Conservation (phyloP, 352 stramenopile genomes). For the Elongisporangium anandrum region DNA sequence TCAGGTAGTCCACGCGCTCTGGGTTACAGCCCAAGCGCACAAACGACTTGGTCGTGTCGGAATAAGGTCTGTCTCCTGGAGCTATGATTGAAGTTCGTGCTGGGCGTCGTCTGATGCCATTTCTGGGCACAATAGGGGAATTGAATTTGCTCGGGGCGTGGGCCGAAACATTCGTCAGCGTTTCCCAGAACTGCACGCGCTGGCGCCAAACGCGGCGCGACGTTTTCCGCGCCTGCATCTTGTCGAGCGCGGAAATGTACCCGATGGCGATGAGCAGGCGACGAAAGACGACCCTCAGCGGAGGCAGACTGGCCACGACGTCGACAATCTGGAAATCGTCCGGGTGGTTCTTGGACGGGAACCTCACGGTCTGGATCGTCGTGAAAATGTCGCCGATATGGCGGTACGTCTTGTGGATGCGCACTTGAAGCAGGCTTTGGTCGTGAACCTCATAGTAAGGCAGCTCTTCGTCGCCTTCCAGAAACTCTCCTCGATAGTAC, state of each 20-base stretch:
- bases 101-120: neutral
- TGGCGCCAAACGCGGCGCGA: constrained; percentile 44
- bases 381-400: constrained; percentile 61
- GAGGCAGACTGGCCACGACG: constrained; percentile 48
- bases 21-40: constrained; percentile 34
- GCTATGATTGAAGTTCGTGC: neutral
- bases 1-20: constrained; percentile 26
- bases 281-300: constrained; percentile 47
- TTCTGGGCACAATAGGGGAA: neutral
- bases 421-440: constrained; percentile 43
- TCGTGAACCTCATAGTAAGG: constrained; percentile 49
- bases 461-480: constrained; percentile 63
- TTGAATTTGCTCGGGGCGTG: neutral
- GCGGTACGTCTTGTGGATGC: constrained; percentile 39
- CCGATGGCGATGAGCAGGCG: constrained; percentile 47
- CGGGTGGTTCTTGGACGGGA: constrained; percentile 14
- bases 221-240: constrained; percentile 38
- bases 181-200: constrained; percentile 43
- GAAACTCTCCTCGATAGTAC: constrained; percentile 46
- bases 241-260: constrained; percentile 53
- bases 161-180: neutral
- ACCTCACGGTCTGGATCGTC: constrained; percentile 54
- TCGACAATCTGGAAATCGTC: constrained; percentile 65
- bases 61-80: neutral
- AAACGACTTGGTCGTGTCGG: constrained; percentile 19